A percentile compares a stretch with the other conserved stretches of the same genome.
Evolutionary conservation across 345 rosid species (phyloP).

Genomic region (Pugionium cornutum): DNA sequence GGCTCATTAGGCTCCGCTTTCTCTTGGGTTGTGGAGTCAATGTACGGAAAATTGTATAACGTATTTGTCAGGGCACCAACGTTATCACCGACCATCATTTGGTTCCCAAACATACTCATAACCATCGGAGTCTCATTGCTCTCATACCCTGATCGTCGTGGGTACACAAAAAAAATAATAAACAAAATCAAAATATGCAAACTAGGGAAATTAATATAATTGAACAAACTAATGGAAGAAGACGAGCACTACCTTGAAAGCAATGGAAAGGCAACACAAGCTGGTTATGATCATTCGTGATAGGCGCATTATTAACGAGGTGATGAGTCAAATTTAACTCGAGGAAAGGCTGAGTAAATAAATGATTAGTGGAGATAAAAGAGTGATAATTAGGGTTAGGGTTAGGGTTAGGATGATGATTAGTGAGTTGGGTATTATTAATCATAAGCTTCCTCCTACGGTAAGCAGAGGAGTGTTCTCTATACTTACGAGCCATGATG

Average conservation of each 20-base stretch:
- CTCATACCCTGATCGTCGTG: conserved; percentile 31
- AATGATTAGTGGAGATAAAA: conserved; percentile 34
- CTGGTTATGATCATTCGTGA: conserved; percentile 23
- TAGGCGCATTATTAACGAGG: conserved; percentile 14
- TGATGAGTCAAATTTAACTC: conserved; percentile 31
- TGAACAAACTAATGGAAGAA: neutral
- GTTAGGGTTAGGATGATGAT: conserved; percentile 26
- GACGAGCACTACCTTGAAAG: conserved; percentile 33
- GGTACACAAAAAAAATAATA: neutral
- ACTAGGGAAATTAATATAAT: neutral
- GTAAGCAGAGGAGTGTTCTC: conserved; percentile 78
- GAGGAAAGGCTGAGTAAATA: conserved; percentile 34
- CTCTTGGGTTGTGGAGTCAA: conserved; percentile 21
- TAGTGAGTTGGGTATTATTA: conserved; percentile 17
- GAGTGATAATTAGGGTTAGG: conserved; percentile 33
- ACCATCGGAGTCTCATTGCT: conserved; percentile 26
- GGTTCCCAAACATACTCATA: conserved; percentile 32
- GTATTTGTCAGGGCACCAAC: conserved; percentile 23
- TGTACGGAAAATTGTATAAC: conserved; percentile 11
- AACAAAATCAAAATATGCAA: neutral
- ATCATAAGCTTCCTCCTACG: conserved; percentile 62
- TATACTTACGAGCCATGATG: conserved; percentile 90
- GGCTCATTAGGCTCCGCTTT: conserved; percentile 17
- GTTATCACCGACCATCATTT: conserved; percentile 31
- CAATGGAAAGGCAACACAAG: conserved; percentile 40